Conservation (phyloP, 2,329 filamentous ascomycete genomes). For the Ampelomyces quisqualis region DNA sequence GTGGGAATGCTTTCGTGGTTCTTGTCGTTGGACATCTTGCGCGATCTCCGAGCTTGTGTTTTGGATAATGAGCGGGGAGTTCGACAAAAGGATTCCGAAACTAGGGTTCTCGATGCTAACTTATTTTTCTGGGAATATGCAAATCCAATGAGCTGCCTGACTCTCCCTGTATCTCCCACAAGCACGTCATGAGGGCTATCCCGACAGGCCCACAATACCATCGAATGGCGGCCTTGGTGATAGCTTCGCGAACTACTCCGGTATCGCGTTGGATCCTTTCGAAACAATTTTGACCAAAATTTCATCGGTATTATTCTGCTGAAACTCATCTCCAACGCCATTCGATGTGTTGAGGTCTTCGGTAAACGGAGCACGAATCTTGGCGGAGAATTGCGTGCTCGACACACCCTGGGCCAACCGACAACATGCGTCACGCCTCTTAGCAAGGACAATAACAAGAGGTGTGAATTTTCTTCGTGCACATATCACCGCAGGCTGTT, state of each 20-base stretch:
- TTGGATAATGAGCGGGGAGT: no score
- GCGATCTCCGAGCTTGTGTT: no score
- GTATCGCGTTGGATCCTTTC: slow-evolving; percentile 3
- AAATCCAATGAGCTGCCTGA: background rate
- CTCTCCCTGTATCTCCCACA: background rate
- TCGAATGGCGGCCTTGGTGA: background rate
- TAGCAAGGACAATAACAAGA: slow-evolving; percentile 4
- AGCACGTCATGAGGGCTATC: slow-evolving; percentile 7
- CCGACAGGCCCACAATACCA: background rate
- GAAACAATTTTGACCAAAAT: no score
- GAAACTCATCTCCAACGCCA: background rate
- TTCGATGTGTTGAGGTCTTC: slow-evolving; percentile 2
- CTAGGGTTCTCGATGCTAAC: background rate
- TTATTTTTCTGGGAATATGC: background rate
- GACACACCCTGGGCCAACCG: slow-evolving; percentile 8
- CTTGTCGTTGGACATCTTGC: slow-evolving; percentile 9
- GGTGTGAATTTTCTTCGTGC: background rate
- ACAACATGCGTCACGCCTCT: slow-evolving; percentile 8
- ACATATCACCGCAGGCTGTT: background rate
- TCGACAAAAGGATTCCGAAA: background rate
- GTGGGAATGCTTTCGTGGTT: slow-evolving; percentile 6
- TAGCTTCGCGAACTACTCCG: background rate
- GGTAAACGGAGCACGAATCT: slow-evolving; percentile 19
- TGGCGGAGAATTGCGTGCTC: slow-evolving; percentile 31
- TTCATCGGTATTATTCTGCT: slow-evolving; percentile 4